Conservation (phyloP, 495 filamentous ascomycete species). For the Aspergillus diversus region DNA sequence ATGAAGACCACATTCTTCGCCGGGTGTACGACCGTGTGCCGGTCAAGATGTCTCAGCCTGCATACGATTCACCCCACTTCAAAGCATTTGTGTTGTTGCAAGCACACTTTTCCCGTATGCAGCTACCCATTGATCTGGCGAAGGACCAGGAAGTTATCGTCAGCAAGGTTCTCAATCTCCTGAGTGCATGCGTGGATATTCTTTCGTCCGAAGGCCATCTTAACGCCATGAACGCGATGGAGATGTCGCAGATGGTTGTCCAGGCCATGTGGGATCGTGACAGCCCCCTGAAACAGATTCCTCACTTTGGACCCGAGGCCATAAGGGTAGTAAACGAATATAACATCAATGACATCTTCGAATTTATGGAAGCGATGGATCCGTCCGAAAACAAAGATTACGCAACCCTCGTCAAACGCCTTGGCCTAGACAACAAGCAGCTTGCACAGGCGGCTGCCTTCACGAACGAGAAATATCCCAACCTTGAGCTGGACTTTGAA, state of each 20-base stretch:
- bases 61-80: constrained; percentile 94
- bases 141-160: constrained; percentile 94
- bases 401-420: constrained; percentile 68
- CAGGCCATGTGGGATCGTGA: constrained; percentile 99
- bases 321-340: constrained; percentile 81
- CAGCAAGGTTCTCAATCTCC: constrained; percentile 80
- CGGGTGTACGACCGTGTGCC: constrained; percentile 94
- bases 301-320: constrained; percentile 83
- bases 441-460: constrained; percentile 88
- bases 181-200: constrained; percentile 93
- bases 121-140: constrained; percentile 92
- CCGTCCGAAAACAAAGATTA: constrained; percentile 86
- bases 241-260: constrained; percentile 99
- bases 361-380: constrained; percentile 99
- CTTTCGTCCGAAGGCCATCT: constrained; percentile 94
- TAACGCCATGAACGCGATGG: constrained; percentile 98
- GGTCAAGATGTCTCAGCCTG: constrained; percentile 86
- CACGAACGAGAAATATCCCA: constrained; percentile 96
- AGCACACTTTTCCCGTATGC: constrained; percentile 96
- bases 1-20: constrained; percentile 85
- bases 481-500: constrained; percentile 86
- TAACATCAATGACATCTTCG: constrained; percentile 88
- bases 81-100: constrained; percentile 96
- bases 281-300: constrained; percentile 95
- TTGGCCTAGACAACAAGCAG: constrained; percentile 80